Percentiles rank a stretch among this genome's conserved stretches.
Evolutionary conservation across 345 rosid genomes (phyloP).

Genomic region (Moringa oleifera): DNA sequence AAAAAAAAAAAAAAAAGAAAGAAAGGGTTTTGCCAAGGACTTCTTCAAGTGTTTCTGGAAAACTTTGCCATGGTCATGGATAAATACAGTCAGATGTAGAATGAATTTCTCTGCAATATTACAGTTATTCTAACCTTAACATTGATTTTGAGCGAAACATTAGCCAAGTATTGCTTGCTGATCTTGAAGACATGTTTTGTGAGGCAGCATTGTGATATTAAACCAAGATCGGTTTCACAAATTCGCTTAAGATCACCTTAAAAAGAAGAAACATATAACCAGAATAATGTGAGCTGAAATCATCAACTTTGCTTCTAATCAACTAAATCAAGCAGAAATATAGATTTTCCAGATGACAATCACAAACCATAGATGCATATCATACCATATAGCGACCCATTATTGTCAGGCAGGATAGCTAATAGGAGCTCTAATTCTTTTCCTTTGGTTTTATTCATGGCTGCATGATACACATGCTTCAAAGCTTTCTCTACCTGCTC

Average conservation of each 20-base stretch:
- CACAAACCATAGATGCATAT: background rate
- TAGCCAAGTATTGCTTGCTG: slow-evolving; percentile 94
- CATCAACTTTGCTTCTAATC: background rate
- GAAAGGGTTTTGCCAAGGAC: too few species aligned
- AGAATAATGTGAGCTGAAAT: background rate
- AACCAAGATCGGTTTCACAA: slow-evolving; percentile 96
- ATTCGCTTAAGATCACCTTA: slow-evolving; percentile 95
- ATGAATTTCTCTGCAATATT: background rate
- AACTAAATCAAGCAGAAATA: background rate
- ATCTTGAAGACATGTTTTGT: slow-evolving; percentile 96
- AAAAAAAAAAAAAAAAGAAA: too few species aligned
- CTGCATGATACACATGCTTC: slow-evolving; percentile 78
- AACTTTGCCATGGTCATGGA: too few species aligned
- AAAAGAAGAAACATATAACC: slow-evolving; percentile 18
- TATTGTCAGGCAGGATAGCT: slow-evolving; percentile 93
- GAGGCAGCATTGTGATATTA: slow-evolving; percentile 95
- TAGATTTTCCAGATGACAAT: background rate
- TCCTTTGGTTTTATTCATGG: slow-evolving; percentile 84
- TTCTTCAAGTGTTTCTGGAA: too few species aligned
- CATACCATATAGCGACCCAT: slow-evolving; percentile 92
- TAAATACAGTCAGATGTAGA: too few species aligned
- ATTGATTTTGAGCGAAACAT: slow-evolving; percentile 91
- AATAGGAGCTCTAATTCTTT: slow-evolving; percentile 93
- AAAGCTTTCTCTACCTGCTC: slow-evolving; percentile 97
- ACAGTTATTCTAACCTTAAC: slow-evolving; percentile 65